Evolutionary conservation across 2,329 filamentous ascomycete genomes (phyloP).

Genomic region (Talaromyces sp.): DNA sequence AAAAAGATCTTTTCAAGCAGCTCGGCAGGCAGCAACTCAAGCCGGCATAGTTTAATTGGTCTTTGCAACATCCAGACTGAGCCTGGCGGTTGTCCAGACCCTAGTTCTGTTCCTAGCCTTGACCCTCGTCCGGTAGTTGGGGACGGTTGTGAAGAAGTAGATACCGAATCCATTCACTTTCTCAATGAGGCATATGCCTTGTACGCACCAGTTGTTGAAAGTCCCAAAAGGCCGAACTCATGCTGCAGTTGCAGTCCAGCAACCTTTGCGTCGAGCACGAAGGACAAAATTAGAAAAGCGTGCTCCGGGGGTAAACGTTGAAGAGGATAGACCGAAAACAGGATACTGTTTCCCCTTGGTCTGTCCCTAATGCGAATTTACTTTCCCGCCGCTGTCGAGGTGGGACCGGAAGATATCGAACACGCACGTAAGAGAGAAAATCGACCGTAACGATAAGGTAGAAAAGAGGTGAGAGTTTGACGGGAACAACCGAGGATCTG

Average conservation of each 20-base stretch:
- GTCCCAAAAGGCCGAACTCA: constrained; percentile 3
- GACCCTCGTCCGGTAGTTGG: background rate
- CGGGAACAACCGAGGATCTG: background rate
- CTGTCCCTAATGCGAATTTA: background rate
- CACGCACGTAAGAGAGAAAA: background rate
- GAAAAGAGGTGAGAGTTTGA: background rate
- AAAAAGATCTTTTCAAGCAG: constrained; percentile 48
- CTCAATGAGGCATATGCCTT: background rate
- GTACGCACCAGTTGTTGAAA: background rate
- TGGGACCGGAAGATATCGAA: background rate
- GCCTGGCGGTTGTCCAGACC: background rate
- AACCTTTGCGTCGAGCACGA: background rate
- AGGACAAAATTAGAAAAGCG: background rate
- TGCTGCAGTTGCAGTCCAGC: constrained; percentile 1
- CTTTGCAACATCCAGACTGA: background rate
- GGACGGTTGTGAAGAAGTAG: background rate
- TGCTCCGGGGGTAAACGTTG: background rate
- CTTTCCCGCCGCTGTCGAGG: background rate
- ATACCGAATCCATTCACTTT: constrained; percentile 2
- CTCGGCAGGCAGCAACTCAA: constrained; percentile 44
- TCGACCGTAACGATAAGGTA: background rate
- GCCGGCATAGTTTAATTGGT: constrained; percentile 15
- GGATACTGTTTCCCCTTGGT: background rate
- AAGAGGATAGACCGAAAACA: background rate
- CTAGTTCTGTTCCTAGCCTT: background rate